A percentile compares a stretch with the other conserved stretches of the same genome.
Evolutionary conservation across 306 rosid genomes (phyloP).

Genomic region (Cucurbita maxima): DNA sequence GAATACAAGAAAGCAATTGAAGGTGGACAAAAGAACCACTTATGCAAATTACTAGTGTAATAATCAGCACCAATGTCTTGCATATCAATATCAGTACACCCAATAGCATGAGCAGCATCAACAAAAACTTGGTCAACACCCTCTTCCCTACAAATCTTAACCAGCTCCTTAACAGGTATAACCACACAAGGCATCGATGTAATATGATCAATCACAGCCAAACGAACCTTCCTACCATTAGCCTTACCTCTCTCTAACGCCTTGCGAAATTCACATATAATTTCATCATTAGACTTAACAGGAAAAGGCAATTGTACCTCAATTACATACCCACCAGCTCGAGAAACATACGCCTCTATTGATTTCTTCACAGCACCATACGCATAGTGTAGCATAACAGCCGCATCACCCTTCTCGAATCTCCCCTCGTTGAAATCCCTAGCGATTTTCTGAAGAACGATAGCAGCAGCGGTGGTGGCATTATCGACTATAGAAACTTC

Average conservation of each 20-base stretch:
- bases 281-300: constrained; percentile 52
- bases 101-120: constrained; percentile 93
- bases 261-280: constrained; percentile 46
- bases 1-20: constrained; percentile 65
- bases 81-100: constrained; percentile 78
- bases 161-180: constrained; percentile 65
- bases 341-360: constrained; percentile 69
- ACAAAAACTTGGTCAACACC: constrained; percentile 86
- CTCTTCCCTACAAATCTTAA: constrained; percentile 81
- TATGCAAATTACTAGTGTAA: constrained; percentile 90
- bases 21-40: constrained; percentile 98
- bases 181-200: constrained; percentile 95
- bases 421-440: constrained; percentile 66
- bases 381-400: constrained; percentile 78
- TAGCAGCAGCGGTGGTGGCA: constrained; percentile 99
- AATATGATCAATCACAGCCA: constrained; percentile 90
- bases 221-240: constrained; percentile 55
- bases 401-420: constrained; percentile 56
- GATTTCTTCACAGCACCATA: constrained; percentile 88
- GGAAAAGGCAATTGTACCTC: constrained; percentile 89
- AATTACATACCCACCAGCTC: constrained; percentile 73
- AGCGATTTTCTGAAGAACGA: constrained; percentile 67
- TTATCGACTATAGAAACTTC: constrained; percentile 88
- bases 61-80: constrained; percentile 84
- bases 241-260: constrained; percentile 61